Conservation (phyloP, 306 rosid species). For the barrel medic (Medicago truncatula) region DNA sequence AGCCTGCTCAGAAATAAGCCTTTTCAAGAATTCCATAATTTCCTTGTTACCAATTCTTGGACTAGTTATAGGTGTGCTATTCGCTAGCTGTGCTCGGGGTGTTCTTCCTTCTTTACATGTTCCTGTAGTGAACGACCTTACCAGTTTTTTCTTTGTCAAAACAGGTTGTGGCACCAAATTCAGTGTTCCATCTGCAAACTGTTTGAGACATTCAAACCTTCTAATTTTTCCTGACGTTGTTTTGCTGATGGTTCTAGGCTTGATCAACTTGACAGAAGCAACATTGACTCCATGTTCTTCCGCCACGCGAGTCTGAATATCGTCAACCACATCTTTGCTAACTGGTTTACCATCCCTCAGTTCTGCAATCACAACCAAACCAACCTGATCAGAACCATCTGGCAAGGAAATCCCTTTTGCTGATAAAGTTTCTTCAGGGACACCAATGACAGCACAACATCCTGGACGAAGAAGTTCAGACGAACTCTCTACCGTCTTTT, state of each 20-base stretch:
- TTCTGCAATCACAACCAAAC: slow-evolving; percentile 92
- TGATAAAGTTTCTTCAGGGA: slow-evolving; percentile 73
- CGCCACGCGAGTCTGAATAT: slow-evolving; percentile 73
- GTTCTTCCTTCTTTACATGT: slow-evolving; percentile 70
- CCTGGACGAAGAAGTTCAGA: slow-evolving; percentile 85
- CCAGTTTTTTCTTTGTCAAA: slow-evolving; percentile 48
- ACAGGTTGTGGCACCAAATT: slow-evolving; percentile 64
- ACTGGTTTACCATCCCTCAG: slow-evolving; percentile 76
- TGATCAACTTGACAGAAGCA: slow-evolving; percentile 81
- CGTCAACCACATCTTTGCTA: slow-evolving; percentile 66
- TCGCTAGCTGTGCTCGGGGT: slow-evolving; percentile 60
- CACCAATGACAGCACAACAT: slow-evolving; percentile 90
- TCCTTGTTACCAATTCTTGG: slow-evolving; percentile 53
- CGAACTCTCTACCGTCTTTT: slow-evolving; percentile 88
- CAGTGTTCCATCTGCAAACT: slow-evolving; percentile 77
- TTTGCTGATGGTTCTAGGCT: slow-evolving; percentile 90
- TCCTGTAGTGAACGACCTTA: slow-evolving; percentile 78
- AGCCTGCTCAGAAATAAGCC: slow-evolving; percentile 78
- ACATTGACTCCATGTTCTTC: slow-evolving; percentile 89
- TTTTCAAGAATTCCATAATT: slow-evolving; percentile 67
- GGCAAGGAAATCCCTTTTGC: slow-evolving; percentile 75
- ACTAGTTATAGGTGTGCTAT: slow-evolving; percentile 41
- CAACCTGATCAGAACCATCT: slow-evolving; percentile 85
- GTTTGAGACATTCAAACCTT: slow-evolving; percentile 94
- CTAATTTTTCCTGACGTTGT: slow-evolving; percentile 94